phyloP scores from a whole-genome alignment of 2,329 filamentous ascomycete species.

The Sclerotinia sclerotiorum region DNA sequence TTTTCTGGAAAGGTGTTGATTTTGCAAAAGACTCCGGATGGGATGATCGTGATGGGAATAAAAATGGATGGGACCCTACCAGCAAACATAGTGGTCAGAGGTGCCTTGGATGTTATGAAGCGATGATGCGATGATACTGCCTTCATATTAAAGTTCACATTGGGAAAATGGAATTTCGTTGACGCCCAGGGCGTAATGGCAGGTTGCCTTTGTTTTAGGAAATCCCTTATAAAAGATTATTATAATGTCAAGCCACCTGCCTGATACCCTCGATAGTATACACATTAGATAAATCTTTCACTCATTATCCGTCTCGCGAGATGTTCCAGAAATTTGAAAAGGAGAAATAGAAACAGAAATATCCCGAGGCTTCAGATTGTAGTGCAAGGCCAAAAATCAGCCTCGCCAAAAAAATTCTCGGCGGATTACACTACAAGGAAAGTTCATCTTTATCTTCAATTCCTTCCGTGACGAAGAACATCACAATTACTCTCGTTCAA shows the following conservation, averaged over 20 bases:
- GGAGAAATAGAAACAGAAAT: background rate
- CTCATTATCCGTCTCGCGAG: background rate
- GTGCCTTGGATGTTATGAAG: background rate
- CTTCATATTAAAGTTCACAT: background rate
- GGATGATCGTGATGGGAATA: background rate
- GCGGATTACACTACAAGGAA: background rate
- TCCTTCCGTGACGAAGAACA: background rate
- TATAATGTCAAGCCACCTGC: background rate
- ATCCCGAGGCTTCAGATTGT: slow-evolving; percentile 2
- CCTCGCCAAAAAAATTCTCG: slow-evolving; percentile 23
- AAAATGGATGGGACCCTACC: slow-evolving; percentile 4
- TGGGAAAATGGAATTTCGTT: background rate
- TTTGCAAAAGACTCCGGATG: background rate
- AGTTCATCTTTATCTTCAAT: background rate
- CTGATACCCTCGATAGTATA: too few relatives aligned
- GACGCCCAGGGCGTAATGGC: background rate
- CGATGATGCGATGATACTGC: background rate
- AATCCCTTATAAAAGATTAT: background rate
- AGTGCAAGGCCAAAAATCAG: slow-evolving; percentile 18
- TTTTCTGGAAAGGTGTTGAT: background rate
- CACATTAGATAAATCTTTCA: background rate
- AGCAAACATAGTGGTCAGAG: background rate
- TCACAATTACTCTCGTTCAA: slow-evolving; percentile 18
- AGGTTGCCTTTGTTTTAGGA: background rate
- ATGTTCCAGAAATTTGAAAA: background rate